Base-by-base conservation (phyloP, 2,329 filamentous ascomycete genomes). In the Septoria petroselini region DNA sequence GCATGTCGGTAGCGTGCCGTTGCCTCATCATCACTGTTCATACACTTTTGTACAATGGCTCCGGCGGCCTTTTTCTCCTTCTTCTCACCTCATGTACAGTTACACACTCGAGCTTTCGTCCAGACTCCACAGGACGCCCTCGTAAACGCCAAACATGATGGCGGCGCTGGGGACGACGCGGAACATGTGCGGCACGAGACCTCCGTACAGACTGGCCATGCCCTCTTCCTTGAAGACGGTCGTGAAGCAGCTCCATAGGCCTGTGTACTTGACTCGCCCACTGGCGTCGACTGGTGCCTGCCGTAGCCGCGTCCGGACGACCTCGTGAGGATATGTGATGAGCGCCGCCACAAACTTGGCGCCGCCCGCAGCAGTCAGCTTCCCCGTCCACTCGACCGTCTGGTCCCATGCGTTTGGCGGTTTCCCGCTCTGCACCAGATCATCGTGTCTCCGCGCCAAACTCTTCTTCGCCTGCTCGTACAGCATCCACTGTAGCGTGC, bases 81-180 rank as follows among this genome's bases (percentile, higher is more conserved):
- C 41, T 46, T 25, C 17, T 23, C 5, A 5, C 12, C 25, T 41
- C 18, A 8, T 40, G 4, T 9, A 23, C 8, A 12, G 25, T 59
- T 58, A 70, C 38, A 70, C 64, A 46, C 70, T 70, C 49, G 71
- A 71, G 41, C 66, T 71, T 54, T 73, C 70, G 2, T 74, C 74
- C 33, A 77, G 56, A 9, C 71, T 63, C 60, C 71, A 72, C 48
- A 77, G 59, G n/a, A 76, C 72, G n/a, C 67, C 71, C 58, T 77
- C 75, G 48, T 76, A 95, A 76, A 93, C 93, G 70, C 89, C 90
- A 69, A 96, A 95, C 87, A 95, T 96, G 68, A 97, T 95, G 59
- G 88, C 90, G 6, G 91, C 90, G 60, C 87, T 93, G 1, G 91
- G 91, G 4, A 96, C 91, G 5, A 91, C 91, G 54, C 91, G 80